Conservation (phyloP, 1,139 yeast genomes). For the Groenewaldozyma auringiensis region DNA sequence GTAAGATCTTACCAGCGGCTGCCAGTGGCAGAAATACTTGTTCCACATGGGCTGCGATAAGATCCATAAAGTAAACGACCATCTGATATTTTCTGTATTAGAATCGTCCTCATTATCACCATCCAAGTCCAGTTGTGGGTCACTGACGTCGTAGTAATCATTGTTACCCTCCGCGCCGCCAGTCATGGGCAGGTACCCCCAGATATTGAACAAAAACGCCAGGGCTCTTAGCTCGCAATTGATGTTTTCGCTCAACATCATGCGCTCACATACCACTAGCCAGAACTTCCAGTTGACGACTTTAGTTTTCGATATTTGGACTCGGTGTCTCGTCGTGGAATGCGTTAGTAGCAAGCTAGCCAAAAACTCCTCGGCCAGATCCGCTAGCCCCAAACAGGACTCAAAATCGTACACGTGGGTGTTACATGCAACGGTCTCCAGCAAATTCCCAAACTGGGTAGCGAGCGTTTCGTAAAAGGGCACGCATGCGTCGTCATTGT, state of each 20-base stretch:
- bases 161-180: slow-evolving; percentile 8
- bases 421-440: slow-evolving; percentile 32
- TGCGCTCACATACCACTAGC: slow-evolving; percentile 51
- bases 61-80: slow-evolving; percentile 49
- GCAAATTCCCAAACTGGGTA: slow-evolving; percentile 31
- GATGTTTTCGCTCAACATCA: slow-evolving; percentile 56
- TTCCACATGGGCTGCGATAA: slow-evolving; percentile 44
- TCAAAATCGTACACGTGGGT: slow-evolving; percentile 35
- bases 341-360: slow-evolving; percentile 24
- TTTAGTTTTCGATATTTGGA: slow-evolving; percentile 21
- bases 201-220: slow-evolving; percentile 61
- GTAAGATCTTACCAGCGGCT: slow-evolving; percentile 64
- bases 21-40: slow-evolving; percentile 66
- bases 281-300: slow-evolving; percentile 69
- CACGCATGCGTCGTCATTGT: slow-evolving; percentile 27
- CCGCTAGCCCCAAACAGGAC: slow-evolving; percentile 44
- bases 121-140: background rate
- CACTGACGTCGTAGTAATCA: background rate
- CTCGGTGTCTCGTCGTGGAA: slow-evolving; percentile 22
- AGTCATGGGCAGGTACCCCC: slow-evolving; percentile 59
- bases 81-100: slow-evolving; percentile 31
- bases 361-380: slow-evolving; percentile 37
- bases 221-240: slow-evolving; percentile 56
- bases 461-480: slow-evolving; percentile 28
- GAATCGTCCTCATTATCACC: background rate